Evolutionary conservation across 2,329 filamentous ascomycete species (phyloP).

Genomic region (Stromatinia cepivora): DNA sequence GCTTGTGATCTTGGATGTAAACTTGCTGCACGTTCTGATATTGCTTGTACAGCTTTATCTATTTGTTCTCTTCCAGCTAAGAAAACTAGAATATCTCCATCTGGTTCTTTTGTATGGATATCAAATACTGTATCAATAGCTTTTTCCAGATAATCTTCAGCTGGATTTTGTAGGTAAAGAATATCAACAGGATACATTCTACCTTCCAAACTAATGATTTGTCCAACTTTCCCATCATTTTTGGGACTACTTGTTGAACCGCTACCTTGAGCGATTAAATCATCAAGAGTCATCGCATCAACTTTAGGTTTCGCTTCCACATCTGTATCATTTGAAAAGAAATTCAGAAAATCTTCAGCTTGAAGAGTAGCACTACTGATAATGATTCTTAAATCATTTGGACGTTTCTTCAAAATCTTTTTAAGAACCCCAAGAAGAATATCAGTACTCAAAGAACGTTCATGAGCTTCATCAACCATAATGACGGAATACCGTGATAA

Average conservation of each 20-base stretch:
- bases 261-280: conserved; percentile 36
- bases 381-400: conserved; percentile 76
- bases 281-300: conserved; percentile 43
- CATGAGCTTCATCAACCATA: conserved; percentile 97
- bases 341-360: conserved; percentile 79
- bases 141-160: conserved; percentile 83
- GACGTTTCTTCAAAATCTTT: conserved; percentile 78
- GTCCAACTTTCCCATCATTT: conserved; percentile 47
- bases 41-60: conserved; percentile 74
- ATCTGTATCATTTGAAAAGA: conserved; percentile 58
- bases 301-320: conserved; percentile 39
- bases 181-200: conserved; percentile 86
- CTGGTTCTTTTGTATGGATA: conserved; percentile 77
- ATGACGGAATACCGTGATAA: conserved; percentile 90
- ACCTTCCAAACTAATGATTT: conserved; percentile 83
- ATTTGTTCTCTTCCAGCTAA: conserved; percentile 93
- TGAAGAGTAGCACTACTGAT: conserved; percentile 93
- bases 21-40: conserved; percentile 68
- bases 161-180: conserved; percentile 74
- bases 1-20: conserved; percentile 59
- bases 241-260: conserved; percentile 32
- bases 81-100: conserved; percentile 89
- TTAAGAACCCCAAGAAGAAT: conserved; percentile 86
- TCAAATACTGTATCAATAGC: conserved; percentile 82
- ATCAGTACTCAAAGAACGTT: conserved; percentile 89